Conservation (phyloP, 75 land plant species). For the Azolla pinnata region DNA sequence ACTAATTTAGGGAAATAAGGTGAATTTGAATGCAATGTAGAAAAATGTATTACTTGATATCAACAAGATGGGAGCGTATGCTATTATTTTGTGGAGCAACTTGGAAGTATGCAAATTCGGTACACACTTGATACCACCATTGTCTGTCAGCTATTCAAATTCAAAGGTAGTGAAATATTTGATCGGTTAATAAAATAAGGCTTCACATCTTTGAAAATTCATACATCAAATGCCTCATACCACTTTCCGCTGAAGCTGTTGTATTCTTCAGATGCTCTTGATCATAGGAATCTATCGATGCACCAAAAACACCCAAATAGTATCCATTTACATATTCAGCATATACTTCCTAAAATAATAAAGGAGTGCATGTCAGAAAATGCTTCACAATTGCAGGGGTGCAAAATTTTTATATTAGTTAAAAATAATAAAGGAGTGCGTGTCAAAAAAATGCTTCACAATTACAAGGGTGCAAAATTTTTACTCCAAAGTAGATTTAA, state of each 20-base stretch:
- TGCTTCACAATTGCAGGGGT: not conserved
- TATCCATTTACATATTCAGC: conserved; percentile 68
- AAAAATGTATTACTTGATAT: conserved; percentile 67
- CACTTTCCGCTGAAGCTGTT: conserved; percentile 25
- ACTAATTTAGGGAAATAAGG: no score
- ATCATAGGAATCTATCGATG: conserved; percentile 46
- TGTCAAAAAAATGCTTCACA: no score
- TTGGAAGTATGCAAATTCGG: conserved; percentile 94
- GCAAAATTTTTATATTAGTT: no score
- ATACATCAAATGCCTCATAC: conserved; percentile 11
- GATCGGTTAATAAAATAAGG: no score
- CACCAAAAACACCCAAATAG: conserved; percentile 50
- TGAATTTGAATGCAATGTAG: no score
- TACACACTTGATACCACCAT: conserved; percentile 99
- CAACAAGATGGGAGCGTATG: conserved; percentile 68
- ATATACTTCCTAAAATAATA: conserved; percentile 51
- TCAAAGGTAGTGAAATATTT: no score
- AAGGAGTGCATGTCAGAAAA: not conserved
- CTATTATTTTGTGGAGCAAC: conserved; percentile 87
- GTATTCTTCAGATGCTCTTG: conserved; percentile 65
- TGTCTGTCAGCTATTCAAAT: conserved; percentile 49
- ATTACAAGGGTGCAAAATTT: no score
- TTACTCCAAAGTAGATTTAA: no score
- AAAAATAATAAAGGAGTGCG: no score
- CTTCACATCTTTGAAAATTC: no score